These are phyloP conservation scores for Nigrospora sphaerica DNA, from an alignment of 2,329 filamentous ascomycete species.

Conservation along the genomic window DNA sequence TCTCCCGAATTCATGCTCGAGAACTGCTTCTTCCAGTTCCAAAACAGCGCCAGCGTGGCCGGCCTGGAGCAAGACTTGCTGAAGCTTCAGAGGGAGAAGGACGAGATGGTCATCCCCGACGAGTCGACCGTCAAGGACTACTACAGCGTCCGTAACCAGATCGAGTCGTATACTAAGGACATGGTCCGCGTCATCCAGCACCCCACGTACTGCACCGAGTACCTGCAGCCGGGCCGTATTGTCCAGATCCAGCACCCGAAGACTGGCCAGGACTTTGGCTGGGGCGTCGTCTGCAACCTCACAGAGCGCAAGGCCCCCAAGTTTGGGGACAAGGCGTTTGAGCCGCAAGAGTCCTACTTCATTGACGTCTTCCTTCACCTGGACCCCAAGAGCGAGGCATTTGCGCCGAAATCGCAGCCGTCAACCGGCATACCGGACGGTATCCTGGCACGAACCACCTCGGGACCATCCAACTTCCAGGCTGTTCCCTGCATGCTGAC, in stretches of 20 bases:
- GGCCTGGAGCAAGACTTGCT: slow-evolving; percentile 76
- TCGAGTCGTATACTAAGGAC: slow-evolving; percentile 77
- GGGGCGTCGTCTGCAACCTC: slow-evolving; percentile 82
- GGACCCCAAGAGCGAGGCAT: slow-evolving; percentile 41
- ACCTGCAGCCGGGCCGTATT: slow-evolving; percentile 79
- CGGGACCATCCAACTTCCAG: slow-evolving; percentile 65
- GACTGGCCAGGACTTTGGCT: slow-evolving; percentile 75
- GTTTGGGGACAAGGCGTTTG: slow-evolving; percentile 59
- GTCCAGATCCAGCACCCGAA: slow-evolving; percentile 73
- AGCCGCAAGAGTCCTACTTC: slow-evolving; percentile 70
- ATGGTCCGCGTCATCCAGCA: slow-evolving; percentile 90
- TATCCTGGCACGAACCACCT: slow-evolving; percentile 52
- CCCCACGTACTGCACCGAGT: slow-evolving; percentile 77
- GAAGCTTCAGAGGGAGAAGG: slow-evolving; percentile 68
- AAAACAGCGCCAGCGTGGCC: slow-evolving; percentile 84
- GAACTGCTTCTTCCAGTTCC: slow-evolving; percentile 95
- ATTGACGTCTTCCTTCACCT: slow-evolving; percentile 72
- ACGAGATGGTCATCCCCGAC: slow-evolving; percentile 71
- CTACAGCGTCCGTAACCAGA: slow-evolving; percentile 79
- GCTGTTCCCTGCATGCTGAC: slow-evolving; percentile 81
- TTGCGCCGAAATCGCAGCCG: slow-evolving; percentile 24
- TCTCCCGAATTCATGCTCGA: slow-evolving; percentile 99
- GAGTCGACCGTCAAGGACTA: slow-evolving; percentile 90
- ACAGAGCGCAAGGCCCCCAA: slow-evolving; percentile 58
- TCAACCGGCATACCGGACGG: slow-evolving; percentile 53